Base-by-base conservation (phyloP, 2,329 filamentous ascomycete species). In the Colletotrichum agaves region DNA sequence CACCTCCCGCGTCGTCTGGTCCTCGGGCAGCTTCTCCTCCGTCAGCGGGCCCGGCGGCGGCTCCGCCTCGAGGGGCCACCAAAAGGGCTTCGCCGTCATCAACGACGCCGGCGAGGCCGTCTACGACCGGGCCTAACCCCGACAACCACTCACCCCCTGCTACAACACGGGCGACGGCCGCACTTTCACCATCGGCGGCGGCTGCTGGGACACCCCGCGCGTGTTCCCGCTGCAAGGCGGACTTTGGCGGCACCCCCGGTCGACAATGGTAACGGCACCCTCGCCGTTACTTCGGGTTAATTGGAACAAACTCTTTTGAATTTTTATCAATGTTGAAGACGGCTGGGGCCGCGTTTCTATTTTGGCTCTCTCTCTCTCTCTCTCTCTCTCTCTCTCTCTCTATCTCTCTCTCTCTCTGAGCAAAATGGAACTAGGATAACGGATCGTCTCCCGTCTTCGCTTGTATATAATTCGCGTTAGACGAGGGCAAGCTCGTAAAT, bases 151-250 rank as follows among this genome's bases (percentile, higher is more conserved):
- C n/a, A n/a, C 58, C 7, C 58, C 58, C 11, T 61, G 58, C 15
- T 61, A 44, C 23, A 61, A 61, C 47, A 61, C 47, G 10, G 58
- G 58, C n/a, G 49, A 55, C 58, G 47, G 58, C 47, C 58, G 58
- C 23, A 55, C 58, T 2, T 61, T 61, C 58, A 61, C 47, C 23
- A 55, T 61, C 35, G 58, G 44, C 15, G 58, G 58, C 12, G 35
- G 31, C 58, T 61, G 58, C 58, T 61, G 58, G 58, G 23, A 61
- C 35, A 44, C 21, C 23, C n/a, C 46, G 15, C 58, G 37, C 17
- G 58, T 61, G 3, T 61, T 61, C 10, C 10, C 37, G 44, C 35
- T 61, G 58, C 58, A 55, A 61, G 58, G 43, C 46, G 2, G 58
- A 55, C 58, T 55, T 55, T 43, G 58, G 58, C 7, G 58, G 47